A percentile compares a stretch with the other conserved stretches of the same genome.
Conservation (phyloP, 345 rosid species). For the Turnera subulata region DNA sequence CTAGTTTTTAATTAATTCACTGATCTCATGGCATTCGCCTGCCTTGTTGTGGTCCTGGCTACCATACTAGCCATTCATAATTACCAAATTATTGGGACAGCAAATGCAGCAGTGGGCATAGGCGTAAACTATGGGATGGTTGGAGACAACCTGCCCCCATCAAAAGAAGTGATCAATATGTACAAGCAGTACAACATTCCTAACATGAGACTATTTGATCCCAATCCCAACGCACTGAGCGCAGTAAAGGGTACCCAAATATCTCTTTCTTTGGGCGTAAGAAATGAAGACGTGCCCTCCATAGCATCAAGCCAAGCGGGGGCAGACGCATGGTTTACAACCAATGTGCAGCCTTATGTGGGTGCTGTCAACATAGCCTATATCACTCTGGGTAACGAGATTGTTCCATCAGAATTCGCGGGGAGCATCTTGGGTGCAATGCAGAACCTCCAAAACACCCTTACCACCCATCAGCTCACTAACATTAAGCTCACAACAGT, state of each 20-base stretch:
- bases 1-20: too few species aligned
- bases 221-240: slow-evolving; percentile 7
- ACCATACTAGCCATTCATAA: not conserved
- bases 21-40: slow-evolving; percentile 1
- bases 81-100: not conserved
- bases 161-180: slow-evolving; percentile 8
- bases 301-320: slow-evolving; percentile 13
- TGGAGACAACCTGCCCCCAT: slow-evolving; percentile 13
- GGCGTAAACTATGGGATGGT: too few species aligned
- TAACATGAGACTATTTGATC: slow-evolving; percentile 16
- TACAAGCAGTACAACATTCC: slow-evolving; percentile 1
- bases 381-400: slow-evolving; percentile 16
- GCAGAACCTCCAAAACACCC: not conserved
- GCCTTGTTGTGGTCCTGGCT: not conserved
- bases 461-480: not conserved
- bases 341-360: slow-evolving; percentile 7
- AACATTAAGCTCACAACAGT: slow-evolving; percentile 6
- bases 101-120: not conserved
- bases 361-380: not conserved
- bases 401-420: not conserved
- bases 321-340: slow-evolving; percentile 1
- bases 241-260: slow-evolving; percentile 11
- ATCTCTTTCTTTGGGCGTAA: not conserved
- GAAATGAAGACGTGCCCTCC: slow-evolving; percentile 11
- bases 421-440: slow-evolving; percentile 2